These are phyloP conservation scores for Drosera spatulata DNA, from an alignment of 179 eudicot genomes.

Conservation along the genomic window DNA sequence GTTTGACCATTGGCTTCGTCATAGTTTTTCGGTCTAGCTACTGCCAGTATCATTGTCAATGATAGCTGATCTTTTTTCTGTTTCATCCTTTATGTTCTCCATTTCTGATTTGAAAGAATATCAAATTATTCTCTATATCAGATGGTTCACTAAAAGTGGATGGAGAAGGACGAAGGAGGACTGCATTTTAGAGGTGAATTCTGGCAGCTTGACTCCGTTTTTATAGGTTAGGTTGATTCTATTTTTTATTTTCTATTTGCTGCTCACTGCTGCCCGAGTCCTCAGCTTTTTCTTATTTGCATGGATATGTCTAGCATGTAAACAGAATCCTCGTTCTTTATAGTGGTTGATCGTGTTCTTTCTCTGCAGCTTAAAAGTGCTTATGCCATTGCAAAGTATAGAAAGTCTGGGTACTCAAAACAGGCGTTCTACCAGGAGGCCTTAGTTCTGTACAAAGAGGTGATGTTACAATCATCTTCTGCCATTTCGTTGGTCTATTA, in stretches of 20 bases:
- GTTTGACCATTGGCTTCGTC: too few relatives aligned
- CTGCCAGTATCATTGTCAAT: neutral
- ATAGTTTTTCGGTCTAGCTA: too few relatives aligned
- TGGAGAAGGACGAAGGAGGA: conserved; percentile 96
- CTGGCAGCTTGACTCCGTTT: neutral
- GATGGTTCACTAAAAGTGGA: conserved; percentile 89
- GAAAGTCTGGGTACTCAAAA: conserved; percentile 80
- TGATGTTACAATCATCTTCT: conserved; percentile 8
- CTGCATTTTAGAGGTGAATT: conserved; percentile 63
- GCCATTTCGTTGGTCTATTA: neutral
- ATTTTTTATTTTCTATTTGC: neutral
- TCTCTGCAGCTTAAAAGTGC: conserved; percentile 81
- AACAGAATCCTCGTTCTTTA: neutral
- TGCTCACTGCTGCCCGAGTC: neutral
- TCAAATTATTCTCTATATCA: conserved; percentile 13
- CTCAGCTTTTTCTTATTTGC: neutral
- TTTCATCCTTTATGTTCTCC: neutral
- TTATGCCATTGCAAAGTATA: conserved; percentile 63
- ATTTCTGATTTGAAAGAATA: neutral
- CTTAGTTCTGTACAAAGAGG: conserved; percentile 68
- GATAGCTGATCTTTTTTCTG: neutral
- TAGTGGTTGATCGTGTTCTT: conserved; percentile 8
- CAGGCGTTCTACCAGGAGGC: conserved; percentile 76
- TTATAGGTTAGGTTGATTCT: neutral
- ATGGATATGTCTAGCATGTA: neutral